These are phyloP conservation scores for Cryptosporidium sp. DNA, from an alignment of 169 alveolate species.

Conservation along the genomic window DNA sequence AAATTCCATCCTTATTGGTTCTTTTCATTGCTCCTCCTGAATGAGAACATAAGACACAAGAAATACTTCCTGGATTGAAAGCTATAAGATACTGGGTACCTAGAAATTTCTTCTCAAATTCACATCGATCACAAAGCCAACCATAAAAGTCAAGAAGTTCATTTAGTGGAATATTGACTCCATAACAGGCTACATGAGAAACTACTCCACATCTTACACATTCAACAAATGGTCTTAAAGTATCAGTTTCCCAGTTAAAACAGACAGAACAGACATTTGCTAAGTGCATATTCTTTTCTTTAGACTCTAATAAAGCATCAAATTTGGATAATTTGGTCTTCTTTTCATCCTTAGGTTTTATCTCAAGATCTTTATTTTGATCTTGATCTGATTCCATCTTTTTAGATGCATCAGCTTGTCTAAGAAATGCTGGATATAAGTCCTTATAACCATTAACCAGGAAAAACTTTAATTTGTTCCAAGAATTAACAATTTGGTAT, in stretches of 20 bases:
- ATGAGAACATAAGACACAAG: constrained; percentile 44
- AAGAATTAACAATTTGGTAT: constrained; percentile 58
- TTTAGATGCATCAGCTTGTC: constrained; percentile 3
- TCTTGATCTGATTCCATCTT: background rate
- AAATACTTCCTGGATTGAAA: constrained; percentile 61
- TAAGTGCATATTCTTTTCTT: constrained; percentile 4
- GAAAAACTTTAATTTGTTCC: constrained; percentile 31
- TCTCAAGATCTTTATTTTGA: background rate
- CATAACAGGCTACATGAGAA: constrained; percentile 46
- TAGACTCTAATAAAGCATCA: background rate
- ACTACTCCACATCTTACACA: constrained; percentile 69
- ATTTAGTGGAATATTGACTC: constrained; percentile 47
- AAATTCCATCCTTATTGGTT: constrained; percentile 39
- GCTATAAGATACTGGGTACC: constrained; percentile 62
- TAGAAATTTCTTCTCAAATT: constrained; percentile 40
- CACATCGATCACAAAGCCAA: constrained; percentile 72
- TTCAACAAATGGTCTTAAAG: constrained; percentile 60
- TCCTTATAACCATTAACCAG: constrained; percentile 37
- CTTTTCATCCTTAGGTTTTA: background rate
- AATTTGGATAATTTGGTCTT: constrained; percentile 2
- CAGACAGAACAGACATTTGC: constrained; percentile 58
- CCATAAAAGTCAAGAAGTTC: constrained; percentile 68
- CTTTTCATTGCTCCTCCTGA: constrained; percentile 63
- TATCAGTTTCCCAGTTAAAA: constrained; percentile 62
- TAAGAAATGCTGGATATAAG: constrained; percentile 37